Evolutionary conservation across 2,329 filamentous ascomycete species (phyloP).

Genomic region (Bisporella sp.): DNA sequence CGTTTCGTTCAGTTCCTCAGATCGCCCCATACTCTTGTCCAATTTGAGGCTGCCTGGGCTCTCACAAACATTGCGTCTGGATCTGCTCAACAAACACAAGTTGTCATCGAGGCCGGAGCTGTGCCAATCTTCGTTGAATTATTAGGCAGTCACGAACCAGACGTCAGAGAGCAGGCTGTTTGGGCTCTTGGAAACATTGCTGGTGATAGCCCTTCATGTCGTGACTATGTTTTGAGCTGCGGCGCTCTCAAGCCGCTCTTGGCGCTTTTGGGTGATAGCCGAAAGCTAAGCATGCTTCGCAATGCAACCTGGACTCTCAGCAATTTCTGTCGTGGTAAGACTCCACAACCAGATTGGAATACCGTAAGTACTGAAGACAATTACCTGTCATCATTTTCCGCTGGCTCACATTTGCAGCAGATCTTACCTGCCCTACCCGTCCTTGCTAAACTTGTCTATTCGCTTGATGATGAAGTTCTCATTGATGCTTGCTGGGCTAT

Average conservation of each 20-base stretch:
- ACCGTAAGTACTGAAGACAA: conserved; percentile 54
- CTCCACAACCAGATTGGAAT: conserved; percentile 94
- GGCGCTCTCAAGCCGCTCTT: conserved; percentile 89
- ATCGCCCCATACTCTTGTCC: conserved; percentile 94
- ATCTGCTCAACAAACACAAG: conserved; percentile 94
- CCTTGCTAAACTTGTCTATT: conserved; percentile 95
- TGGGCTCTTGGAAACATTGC: conserved; percentile 99
- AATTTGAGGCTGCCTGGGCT: conserved; percentile 98
- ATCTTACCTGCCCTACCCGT: conserved; percentile 93
- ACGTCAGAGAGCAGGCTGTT: conserved; percentile 96
- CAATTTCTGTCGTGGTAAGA: conserved; percentile 99
- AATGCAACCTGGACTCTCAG: conserved; percentile 99
- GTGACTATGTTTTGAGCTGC: conserved; percentile 89
- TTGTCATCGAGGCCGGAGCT: conserved; percentile 95
- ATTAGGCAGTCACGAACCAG: conserved; percentile 88
- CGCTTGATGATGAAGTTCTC: conserved; percentile 93
- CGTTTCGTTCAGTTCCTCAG: conserved; percentile 98
- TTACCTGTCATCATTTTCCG: too few species aligned
- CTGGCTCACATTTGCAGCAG: conserved; percentile 39
- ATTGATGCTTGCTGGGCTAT: conserved; percentile 99
- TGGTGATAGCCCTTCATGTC: conserved; percentile 94
- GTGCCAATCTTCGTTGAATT: conserved; percentile 98
- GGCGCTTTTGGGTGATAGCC: conserved; percentile 86
- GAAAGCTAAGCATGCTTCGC: conserved; percentile 97
- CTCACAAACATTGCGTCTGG: conserved; percentile 98